Percentiles rank a stretch among this genome's conserved stretches.
These are phyloP conservation scores for Sonneratia caseolaris DNA, from an alignment of 345 rosid species.

Conservation along the genomic window DNA sequence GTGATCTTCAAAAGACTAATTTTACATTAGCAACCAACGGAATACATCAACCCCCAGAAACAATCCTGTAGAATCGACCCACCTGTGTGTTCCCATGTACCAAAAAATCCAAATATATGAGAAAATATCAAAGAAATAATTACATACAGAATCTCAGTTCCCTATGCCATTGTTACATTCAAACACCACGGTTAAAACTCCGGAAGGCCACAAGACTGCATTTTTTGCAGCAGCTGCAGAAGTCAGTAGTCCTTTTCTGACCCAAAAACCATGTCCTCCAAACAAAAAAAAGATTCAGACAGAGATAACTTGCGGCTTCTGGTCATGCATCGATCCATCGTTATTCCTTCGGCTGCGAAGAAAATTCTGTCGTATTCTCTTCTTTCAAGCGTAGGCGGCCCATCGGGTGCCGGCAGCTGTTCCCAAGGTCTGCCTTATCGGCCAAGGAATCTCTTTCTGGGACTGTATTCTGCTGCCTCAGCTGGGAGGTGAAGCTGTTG, in stretches of 20 bases:
- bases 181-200: background rate
- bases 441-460: slow-evolving; percentile 12
- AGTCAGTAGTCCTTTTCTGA: background rate
- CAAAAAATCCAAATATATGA: background rate
- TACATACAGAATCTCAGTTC: background rate
- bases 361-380: slow-evolving; percentile 34
- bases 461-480: slow-evolving; percentile 20
- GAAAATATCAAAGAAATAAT: background rate
- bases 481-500: slow-evolving; percentile 24
- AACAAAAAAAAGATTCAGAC: background rate
- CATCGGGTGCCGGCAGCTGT: slow-evolving; percentile 33
- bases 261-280: background rate
- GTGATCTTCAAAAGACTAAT: background rate
- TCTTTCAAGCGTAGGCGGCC: slow-evolving; percentile 54
- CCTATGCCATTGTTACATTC: background rate
- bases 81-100: background rate
- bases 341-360: background rate
- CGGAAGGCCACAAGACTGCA: background rate
- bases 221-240: background rate
- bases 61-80: background rate
- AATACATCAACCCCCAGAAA: background rate
- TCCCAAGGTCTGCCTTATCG: slow-evolving; percentile 15
- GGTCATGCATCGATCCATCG: background rate
- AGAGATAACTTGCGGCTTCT: background rate
- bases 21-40: background rate